A percentile compares a stretch with the other conserved stretches of the same genome.
Evolutionary conservation across 2,329 filamentous ascomycete genomes (phyloP).

Genomic region (Botrytis medusae): DNA sequence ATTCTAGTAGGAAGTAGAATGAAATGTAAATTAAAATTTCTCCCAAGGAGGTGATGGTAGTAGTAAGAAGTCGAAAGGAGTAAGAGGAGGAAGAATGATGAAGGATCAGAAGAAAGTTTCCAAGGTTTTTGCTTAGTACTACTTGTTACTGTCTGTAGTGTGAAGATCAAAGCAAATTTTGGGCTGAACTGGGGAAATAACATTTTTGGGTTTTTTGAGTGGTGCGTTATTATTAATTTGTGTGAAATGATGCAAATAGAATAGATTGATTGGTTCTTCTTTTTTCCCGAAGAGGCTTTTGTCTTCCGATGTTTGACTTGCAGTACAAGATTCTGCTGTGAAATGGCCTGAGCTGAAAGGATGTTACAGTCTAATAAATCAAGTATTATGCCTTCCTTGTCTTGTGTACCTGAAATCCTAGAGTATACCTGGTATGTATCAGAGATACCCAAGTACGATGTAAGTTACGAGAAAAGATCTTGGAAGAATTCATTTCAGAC

Average conservation of each 20-base stretch:
- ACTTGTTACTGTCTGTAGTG: neutral
- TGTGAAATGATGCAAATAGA: neutral
- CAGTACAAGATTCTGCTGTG: neutral
- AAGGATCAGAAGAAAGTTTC: slow-evolving; percentile 11
- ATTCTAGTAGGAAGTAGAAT: neutral
- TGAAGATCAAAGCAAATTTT: neutral
- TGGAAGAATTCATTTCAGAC: neutral
- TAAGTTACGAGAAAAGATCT: neutral
- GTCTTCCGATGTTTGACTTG: slow-evolving; percentile 4
- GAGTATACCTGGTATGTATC: no score
- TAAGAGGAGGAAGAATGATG: neutral
- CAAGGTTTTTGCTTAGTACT: neutral
- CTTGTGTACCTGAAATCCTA: no score
- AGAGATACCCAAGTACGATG: no score
- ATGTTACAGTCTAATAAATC: neutral
- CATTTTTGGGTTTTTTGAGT: neutral
- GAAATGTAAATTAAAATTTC: neutral
- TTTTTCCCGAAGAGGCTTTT: neutral
- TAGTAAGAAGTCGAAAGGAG: neutral
- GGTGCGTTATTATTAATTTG: neutral
- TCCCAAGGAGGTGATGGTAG: neutral
- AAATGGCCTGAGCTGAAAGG: neutral
- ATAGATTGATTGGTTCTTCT: neutral
- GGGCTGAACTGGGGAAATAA: neutral
- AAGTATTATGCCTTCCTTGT: no score